Base-by-base conservation (phyloP, 805 yeast species). In the Ogataea trehaloabstinens region DNA sequence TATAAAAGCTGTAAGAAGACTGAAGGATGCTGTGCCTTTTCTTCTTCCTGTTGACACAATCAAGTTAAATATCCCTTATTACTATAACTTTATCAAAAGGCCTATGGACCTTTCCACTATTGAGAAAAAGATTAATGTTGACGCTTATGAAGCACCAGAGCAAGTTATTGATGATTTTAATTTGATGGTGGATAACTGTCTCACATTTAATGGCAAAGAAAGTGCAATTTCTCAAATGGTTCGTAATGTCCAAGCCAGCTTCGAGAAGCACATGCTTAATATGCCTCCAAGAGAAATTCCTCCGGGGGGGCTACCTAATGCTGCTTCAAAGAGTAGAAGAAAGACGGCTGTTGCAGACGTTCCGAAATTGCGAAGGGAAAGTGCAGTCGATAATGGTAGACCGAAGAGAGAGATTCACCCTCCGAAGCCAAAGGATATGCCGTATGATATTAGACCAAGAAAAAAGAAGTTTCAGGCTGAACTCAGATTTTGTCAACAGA, bases 391-490 rank as follows among this genome's bases (percentile, higher is more conserved):
- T 28, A 85, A 81, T 37, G 93, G 90, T 21, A 74, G 99, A 50
- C 98, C 98, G 27, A 91, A 91, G 64, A 78, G 99, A 51, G 93
- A 88, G 51, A 88, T 93, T 34, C 97, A 90, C 60, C 99, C 99
- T 3, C 99, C 99, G 38, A 83, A 85, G 57, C 86, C 96, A 22
- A 87, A 87, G 57, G 97, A 93, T 59, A 78, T 90, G 61, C 95
- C 95, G 3, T 88, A 87, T 55, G 96, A 89, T 55, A 80, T 80
- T 38, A 74, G 90, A 57, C 99, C 99, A 32, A 78, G 95, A 49
- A 86, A 86, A 66, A 90, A 91, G 76, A 91, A 88, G 68, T 80
- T 72, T 57, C 95, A 91, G 28, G 84, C 91, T 7, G 97, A 91
- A 61, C 74, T 93, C 59, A 75, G 90, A 56, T 93, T 83, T 64